Evolutionary conservation across 2,329 filamentous ascomycete species (phyloP).

Genomic region (Pseudogymnoascus sp.): DNA sequence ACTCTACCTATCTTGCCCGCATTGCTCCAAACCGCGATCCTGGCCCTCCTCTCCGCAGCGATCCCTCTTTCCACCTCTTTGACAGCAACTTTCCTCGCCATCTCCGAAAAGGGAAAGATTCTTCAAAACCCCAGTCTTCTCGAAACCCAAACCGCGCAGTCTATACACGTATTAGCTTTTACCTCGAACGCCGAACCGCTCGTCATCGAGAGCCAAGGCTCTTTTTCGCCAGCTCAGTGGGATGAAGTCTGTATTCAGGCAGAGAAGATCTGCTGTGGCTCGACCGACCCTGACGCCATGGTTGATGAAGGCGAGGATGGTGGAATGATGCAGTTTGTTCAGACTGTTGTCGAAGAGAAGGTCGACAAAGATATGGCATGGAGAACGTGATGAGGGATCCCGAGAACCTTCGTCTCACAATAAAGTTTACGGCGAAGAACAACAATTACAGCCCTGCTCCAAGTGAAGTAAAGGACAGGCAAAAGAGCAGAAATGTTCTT

Average conservation of each 20-base stretch:
- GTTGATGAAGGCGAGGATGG: conserved; percentile 34
- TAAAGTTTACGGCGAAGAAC: not conserved
- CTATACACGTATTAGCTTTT: conserved; percentile 77
- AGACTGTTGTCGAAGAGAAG: conserved; percentile 52
- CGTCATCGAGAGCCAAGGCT: conserved; percentile 72
- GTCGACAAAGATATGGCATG: conserved; percentile 47
- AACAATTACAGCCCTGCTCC: not conserved
- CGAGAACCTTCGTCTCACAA: not conserved
- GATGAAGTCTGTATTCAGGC: conserved; percentile 59
- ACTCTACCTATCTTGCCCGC: conserved; percentile 74
- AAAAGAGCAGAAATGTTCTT: not conserved
- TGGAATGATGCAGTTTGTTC: conserved; percentile 51
- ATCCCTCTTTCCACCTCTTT: conserved; percentile 70
- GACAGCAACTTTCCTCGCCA: conserved; percentile 55
- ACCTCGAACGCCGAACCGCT: conserved; percentile 65
- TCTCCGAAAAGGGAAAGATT: conserved; percentile 39
- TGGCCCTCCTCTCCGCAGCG: conserved; percentile 73
- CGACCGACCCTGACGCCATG: conserved; percentile 23
- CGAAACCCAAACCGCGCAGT: conserved; percentile 54
- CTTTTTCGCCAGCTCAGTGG: conserved; percentile 70
- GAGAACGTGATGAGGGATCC: conserved; percentile 33
- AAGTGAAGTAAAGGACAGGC: not conserved
- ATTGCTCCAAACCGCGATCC: conserved; percentile 68
- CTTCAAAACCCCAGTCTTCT: conserved; percentile 54
- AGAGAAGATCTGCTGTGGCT: conserved; percentile 53